Conservation (phyloP, 345 rosid genomes). For the Eutrema heterophyllum region DNA sequence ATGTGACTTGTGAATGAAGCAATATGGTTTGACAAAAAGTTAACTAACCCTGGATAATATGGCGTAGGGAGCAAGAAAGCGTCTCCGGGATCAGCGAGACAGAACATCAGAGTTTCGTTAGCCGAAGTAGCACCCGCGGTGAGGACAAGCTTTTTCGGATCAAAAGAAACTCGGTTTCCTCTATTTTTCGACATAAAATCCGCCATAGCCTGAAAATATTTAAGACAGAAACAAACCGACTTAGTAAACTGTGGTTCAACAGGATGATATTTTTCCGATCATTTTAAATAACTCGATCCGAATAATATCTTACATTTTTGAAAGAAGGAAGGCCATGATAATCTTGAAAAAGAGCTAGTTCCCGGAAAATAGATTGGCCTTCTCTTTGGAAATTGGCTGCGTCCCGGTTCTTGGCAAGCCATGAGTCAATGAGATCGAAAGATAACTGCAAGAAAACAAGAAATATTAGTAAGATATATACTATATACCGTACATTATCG, state of each 20-base stretch:
- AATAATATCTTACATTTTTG: slow-evolving; percentile 46
- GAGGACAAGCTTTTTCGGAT: slow-evolving; percentile 51
- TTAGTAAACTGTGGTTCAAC: slow-evolving; percentile 1
- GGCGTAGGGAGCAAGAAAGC: slow-evolving; percentile 83
- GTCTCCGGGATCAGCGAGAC: slow-evolving; percentile 63
- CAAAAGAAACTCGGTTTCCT: slow-evolving; percentile 63
- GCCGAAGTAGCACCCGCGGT: slow-evolving; percentile 85
- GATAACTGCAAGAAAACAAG: slow-evolving; percentile 44
- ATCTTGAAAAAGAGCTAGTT: slow-evolving; percentile 85
- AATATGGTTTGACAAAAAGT: slow-evolving; percentile 9
- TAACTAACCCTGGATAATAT: slow-evolving; percentile 74
- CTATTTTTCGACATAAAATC: slow-evolving; percentile 76
- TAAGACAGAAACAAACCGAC: background rate
- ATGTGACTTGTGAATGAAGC: slow-evolving; percentile 24
- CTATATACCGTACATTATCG: background rate
- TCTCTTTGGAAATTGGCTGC: slow-evolving; percentile 51
- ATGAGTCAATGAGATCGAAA: slow-evolving; percentile 59
- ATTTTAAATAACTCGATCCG: background rate
- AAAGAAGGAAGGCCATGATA: slow-evolving; percentile 66
- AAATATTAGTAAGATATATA: background rate
- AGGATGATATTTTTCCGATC: background rate
- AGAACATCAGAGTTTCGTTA: slow-evolving; percentile 68
- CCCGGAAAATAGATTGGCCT: slow-evolving; percentile 60
- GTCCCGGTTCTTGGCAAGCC: slow-evolving; percentile 62
- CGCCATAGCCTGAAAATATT: slow-evolving; percentile 48